phyloP scores from a whole-genome alignment of 352 stramenopile genomes.

The Thraustotheca clavata region DNA sequence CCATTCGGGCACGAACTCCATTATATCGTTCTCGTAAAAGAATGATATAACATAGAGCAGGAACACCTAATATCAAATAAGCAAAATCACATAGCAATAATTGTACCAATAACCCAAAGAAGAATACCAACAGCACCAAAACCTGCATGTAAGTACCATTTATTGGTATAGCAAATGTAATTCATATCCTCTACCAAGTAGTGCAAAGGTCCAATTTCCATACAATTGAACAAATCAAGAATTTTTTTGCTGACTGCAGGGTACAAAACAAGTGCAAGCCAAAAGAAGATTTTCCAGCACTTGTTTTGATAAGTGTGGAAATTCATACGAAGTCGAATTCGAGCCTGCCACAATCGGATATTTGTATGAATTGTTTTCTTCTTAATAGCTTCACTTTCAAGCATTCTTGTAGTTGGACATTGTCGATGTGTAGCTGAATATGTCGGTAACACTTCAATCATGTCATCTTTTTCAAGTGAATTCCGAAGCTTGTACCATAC shows the following conservation, averaged over 20 bases:
- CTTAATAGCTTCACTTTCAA: slow-evolving; percentile 36
- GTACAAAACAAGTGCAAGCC: slow-evolving; percentile 62
- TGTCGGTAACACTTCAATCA: background rate
- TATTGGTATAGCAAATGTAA: slow-evolving; percentile 40
- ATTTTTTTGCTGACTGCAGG: slow-evolving; percentile 60
- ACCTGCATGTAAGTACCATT: slow-evolving; percentile 52
- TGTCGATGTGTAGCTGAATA: slow-evolving; percentile 15
- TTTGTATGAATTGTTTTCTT: slow-evolving; percentile 64
- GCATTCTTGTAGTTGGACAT: slow-evolving; percentile 47
- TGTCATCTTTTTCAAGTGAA: background rate
- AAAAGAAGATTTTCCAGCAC: slow-evolving; percentile 70
- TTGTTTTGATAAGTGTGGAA: slow-evolving; percentile 68
- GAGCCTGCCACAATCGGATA: slow-evolving; percentile 52
- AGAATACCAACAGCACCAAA: slow-evolving; percentile 31
- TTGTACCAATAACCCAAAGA: slow-evolving; percentile 58
- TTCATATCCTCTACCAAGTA: slow-evolving; percentile 62
- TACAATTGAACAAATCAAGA: slow-evolving; percentile 65
- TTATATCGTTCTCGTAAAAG: slow-evolving; percentile 40
- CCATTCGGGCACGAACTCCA: slow-evolving; percentile 40
- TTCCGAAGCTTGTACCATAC: background rate
- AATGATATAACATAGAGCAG: slow-evolving; percentile 61
- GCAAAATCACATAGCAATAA: background rate
- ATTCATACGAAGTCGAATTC: slow-evolving; percentile 59
- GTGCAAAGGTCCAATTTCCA: slow-evolving; percentile 47
- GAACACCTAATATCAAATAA: slow-evolving; percentile 34